Evolutionary conservation across 306 rosid species (phyloP), one percentile per base, ranked within the genome.

Genomic region (Medicago lupulina): DNA sequence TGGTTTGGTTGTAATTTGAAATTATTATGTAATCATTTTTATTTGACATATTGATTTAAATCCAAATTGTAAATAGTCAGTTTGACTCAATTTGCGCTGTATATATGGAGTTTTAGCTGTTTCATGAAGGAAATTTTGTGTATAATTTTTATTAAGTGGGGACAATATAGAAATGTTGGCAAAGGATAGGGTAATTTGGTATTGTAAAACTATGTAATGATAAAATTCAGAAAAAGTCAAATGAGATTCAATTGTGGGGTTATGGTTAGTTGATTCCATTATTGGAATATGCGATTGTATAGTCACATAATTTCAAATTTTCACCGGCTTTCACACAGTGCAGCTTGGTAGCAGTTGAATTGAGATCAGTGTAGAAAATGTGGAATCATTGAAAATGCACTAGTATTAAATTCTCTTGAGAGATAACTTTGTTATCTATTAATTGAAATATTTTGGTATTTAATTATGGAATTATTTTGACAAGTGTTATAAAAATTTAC

Each of bases 1-100:
- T 67, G 50, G 74, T 79, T 86, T 79, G 82, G 51, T 39, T 87
- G 89, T 79, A 81, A 74, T 77, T 78, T 10, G 21, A 19, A 9
- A 8, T 80, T 12, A 41, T 49, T 63, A 78, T 82, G 83, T 80
- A 75, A 66, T 81, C 67, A 57, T 44, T 72, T 82, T 81, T 70
- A 57, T 80, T 81, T 83, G 70, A 54, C 87, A 60, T 71, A 60
- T 66, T 47, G 31, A 78, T 77, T 72, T 21, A 41, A 66, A 31
- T 3, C 7, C 16, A 54, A 68, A 64, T 15, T 84, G 85, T 85
- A 78, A 46, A 77, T 83, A 83, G 55, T 78, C 2, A 23, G 36
- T 57, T 57, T 57, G 36, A 11, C n/a, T 21, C 63, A 57, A 57
- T 4, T 21, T 21, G 36, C 1, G 36, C 1, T 15, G 9, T 70